These are phyloP conservation scores for Starmera caribaea DNA, from an alignment of 805 yeast genomes.

Conservation along the genomic window DNA sequence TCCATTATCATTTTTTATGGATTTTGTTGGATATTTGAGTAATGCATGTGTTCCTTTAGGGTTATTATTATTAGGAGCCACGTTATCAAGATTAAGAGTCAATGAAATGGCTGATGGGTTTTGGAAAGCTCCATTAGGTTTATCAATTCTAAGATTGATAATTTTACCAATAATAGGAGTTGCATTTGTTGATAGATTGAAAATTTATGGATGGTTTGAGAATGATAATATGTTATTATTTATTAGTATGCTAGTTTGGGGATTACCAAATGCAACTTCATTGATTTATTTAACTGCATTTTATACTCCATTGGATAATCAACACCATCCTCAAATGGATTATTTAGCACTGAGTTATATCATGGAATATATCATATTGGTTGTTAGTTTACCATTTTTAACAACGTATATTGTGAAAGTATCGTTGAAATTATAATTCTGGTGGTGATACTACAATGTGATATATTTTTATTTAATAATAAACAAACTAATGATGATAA, in stretches of 20 bases:
- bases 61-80: slow-evolving; percentile 74
- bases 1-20: slow-evolving; percentile 80
- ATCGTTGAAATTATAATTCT: background rate
- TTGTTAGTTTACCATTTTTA: slow-evolving; percentile 16
- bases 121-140: slow-evolving; percentile 39
- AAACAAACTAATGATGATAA: background rate
- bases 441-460: background rate
- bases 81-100: slow-evolving; percentile 67
- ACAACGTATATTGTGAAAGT: slow-evolving; percentile 10
- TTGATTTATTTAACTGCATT: slow-evolving; percentile 83
- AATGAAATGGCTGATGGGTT: slow-evolving; percentile 29
- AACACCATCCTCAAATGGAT: slow-evolving; percentile 13
- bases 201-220: slow-evolving; percentile 56
- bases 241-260: slow-evolving; percentile 66
- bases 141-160: slow-evolving; percentile 52
- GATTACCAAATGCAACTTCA: slow-evolving; percentile 85
- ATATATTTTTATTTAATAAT: background rate
- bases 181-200: slow-evolving; percentile 50
- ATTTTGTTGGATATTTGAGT: slow-evolving; percentile 69
- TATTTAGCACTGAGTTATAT: slow-evolving; percentile 15
- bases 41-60: slow-evolving; percentile 91
- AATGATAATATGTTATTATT: slow-evolving; percentile 52
- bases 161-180: slow-evolving; percentile 77
- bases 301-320: slow-evolving; percentile 46
- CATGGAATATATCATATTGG: slow-evolving; percentile 14